Evolutionary conservation across 1,139 yeast genomes (phyloP).

Genomic region (Yamadazyma siamensis): DNA sequence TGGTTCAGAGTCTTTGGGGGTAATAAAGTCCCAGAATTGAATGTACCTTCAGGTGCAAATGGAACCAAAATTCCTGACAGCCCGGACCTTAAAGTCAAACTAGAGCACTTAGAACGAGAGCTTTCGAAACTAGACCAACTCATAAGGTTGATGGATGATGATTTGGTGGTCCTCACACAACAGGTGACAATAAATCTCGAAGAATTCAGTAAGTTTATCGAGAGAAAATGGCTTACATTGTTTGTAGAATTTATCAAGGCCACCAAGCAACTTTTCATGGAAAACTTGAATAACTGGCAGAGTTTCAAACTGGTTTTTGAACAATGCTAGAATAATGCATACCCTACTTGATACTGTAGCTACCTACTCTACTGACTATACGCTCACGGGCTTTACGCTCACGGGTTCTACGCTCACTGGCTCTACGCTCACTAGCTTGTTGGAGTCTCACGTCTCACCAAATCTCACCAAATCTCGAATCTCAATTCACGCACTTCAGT

Average conservation of each 20-base stretch:
- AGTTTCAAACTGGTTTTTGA: constrained; percentile 25
- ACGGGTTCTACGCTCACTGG: no score
- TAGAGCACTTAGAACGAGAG: constrained; percentile 39
- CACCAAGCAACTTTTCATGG: constrained; percentile 36
- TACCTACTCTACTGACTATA: no score
- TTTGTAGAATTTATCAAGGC: constrained; percentile 37
- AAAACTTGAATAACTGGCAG: constrained; percentile 37
- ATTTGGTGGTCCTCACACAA: constrained; percentile 32
- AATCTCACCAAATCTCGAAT: no score
- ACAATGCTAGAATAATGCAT: constrained; percentile 1
- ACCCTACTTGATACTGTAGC: no score
- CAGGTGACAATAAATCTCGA: constrained; percentile 29
- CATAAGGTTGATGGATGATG: constrained; percentile 34
- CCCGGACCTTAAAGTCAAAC: constrained; percentile 14
- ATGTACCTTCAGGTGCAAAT: constrained; percentile 2
- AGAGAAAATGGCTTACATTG: constrained; percentile 38
- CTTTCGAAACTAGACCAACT: constrained; percentile 41
- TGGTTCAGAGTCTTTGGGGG: constrained; percentile 51
- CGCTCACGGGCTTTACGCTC: no score
- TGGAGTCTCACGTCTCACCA: no score
- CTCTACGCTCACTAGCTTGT: no score
- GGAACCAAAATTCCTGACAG: constrained; percentile 2
- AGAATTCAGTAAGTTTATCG: constrained; percentile 32
- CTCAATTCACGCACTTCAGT: constrained; percentile 7
- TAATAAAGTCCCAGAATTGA: constrained; percentile 9